Evolutionary conservation across 306 rosid genomes (phyloP).

Genomic region (Coriaria nepalensis): DNA sequence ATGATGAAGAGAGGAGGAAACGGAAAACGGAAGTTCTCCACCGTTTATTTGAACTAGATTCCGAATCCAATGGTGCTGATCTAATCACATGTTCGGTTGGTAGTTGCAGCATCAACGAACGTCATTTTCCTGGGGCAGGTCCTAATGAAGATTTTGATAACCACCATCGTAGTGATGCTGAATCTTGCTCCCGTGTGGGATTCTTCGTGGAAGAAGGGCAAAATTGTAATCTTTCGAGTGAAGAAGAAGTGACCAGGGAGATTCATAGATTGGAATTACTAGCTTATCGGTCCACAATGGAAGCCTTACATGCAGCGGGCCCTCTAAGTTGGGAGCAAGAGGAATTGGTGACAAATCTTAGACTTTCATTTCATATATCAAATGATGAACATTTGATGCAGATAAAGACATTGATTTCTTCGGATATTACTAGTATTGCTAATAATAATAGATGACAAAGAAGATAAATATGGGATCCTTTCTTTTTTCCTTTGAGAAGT

Average conservation of each 20-base stretch:
- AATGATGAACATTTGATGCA: slow-evolving; percentile 86
- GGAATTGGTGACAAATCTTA: slow-evolving; percentile 87
- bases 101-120: slow-evolving; percentile 57
- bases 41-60: slow-evolving; percentile 30
- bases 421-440: slow-evolving; percentile 38
- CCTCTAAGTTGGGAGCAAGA: slow-evolving; percentile 98
- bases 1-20: slow-evolving; percentile 39
- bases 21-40: slow-evolving; percentile 31
- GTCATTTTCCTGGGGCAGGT: slow-evolving; percentile 31
- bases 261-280: slow-evolving; percentile 90
- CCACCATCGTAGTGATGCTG: slow-evolving; percentile 40
- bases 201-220: slow-evolving; percentile 19
- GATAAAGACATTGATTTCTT: slow-evolving; percentile 75
- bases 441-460: slow-evolving; percentile 46
- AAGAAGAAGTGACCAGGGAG: slow-evolving; percentile 52
- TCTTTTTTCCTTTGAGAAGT: too few species aligned
- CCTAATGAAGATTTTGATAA: slow-evolving; percentile 40
- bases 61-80: slow-evolving; percentile 32
- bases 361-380: slow-evolving; percentile 86
- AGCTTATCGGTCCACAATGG: slow-evolving; percentile 93
- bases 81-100: slow-evolving; percentile 63
- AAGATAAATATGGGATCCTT: slow-evolving; percentile 1
- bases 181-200: slow-evolving; percentile 38
- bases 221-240: slow-evolving; percentile 29
- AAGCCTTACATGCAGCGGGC: slow-evolving; percentile 87